Base-by-base conservation (phyloP, 345 rosid genomes). In the Gossypium longicalyx region DNA sequence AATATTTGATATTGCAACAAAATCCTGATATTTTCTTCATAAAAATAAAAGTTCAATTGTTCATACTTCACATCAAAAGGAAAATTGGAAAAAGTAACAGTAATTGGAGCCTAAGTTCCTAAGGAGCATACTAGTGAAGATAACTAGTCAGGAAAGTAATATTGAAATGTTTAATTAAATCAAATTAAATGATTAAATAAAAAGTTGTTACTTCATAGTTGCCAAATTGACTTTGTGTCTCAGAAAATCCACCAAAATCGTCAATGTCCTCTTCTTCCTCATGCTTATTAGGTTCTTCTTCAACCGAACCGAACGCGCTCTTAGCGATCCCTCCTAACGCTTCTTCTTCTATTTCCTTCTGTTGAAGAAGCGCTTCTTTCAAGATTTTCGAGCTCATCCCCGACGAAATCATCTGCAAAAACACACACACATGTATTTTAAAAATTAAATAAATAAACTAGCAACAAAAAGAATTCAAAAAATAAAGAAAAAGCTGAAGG, bases 341-440 rank as follows among this genome's bases (percentile, higher is more conserved):
- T 77, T 89, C 98, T 48, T 89, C 93, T 52, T 80, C 85, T 58
- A 92, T 75, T 82, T 95, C 99, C 82, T 81, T 91, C 81, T 89
- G 98, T 80, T 93, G 99, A 51, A 87, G 79, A 77, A 91, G 80
- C 0, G 98, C 98, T 80, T 84, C 91, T 77, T 91, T 95, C 83
- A 95, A 71, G 64, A 95, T 95, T 84, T 91, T 93, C 12, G 91
- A 84, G 82, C 93, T 95, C 67, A 91, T 87, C 53, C 89, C 87
- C 27, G 92, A 82, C 0, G 91, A 86, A 53, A 95, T 86, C 83
- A 86, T 72, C 97, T 91, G 47, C 13, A 73, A 34, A 72, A 60
- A 51, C 3, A 29, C 43, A 62, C 47, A 20, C 10, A 13, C 8
- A 34, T 4, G 8, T 0, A 20, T 1, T 9, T 38, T 29, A 34